Base-by-base conservation (phyloP, 2,329 filamentous ascomycete species). In the Talaromyces sp. region DNA sequence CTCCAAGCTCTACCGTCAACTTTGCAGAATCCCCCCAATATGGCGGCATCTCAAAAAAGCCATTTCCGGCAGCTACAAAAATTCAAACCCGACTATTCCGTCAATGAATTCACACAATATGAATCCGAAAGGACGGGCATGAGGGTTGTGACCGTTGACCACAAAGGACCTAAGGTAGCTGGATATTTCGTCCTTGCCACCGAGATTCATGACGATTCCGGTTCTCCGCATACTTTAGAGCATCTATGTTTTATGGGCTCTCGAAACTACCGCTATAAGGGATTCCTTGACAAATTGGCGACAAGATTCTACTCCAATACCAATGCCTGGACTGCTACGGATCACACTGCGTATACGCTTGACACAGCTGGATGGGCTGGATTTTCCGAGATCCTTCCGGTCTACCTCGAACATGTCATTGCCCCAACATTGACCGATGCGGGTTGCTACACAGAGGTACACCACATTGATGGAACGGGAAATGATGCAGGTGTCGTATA, bases 401-500 rank as follows among this genome's bases (percentile, higher is more conserved):
- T 98, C 47, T 99, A 99, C 71, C 85, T 99, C 1, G 96, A 99
- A 77, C 95, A 99, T 80, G 85, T 99, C 36, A 87, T 99, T 68
- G 82, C 96, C 8, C 95, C 95, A 0, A 97, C 92, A 7, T 83
- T 99, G 67, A 98, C 93, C 0, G 94, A 99, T 77, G 91, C 93
- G 64, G 92, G 88, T 11, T 97, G 96, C 75, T 90, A 94, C 69
- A 99, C 95, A 2, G 95, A 99, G 77, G 95, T 99, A 1, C 93
- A 97, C 80, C 95, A 99, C 76, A 87, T 99, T 64, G 92, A 99
- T 74, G 94, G 92, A 17, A 88, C 91, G 70, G 95, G 95, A 65
- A 91, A 98, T 69, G 95, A 99, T 84, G 95, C 95, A 49, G 95
- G 93, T 68, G 93, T 97, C 1, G 95, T 99, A 8, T 99, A 99